Conservation (phyloP, 371 early-diverging fungal species). For the Mucor mucedo region DNA sequence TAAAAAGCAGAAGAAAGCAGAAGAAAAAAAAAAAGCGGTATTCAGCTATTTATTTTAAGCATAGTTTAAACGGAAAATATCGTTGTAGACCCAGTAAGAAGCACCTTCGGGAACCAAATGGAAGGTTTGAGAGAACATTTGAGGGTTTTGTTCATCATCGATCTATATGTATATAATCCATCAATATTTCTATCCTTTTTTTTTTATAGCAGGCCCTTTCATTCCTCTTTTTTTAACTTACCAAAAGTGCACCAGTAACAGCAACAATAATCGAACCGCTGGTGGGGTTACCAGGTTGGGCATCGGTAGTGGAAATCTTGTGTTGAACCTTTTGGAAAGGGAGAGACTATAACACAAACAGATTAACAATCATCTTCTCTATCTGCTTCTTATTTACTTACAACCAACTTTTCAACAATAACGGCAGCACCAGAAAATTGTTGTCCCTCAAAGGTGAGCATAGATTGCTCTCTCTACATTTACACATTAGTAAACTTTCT, state of each 20-base stretch:
- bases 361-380: background rate
- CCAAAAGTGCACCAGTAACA: conserved; percentile 89
- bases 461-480: conserved; percentile 73
- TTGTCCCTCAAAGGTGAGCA: conserved; percentile 87
- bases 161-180: conserved; percentile 46
- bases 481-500: background rate
- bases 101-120: conserved; percentile 68
- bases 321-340: conserved; percentile 81
- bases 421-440: conserved; percentile 58
- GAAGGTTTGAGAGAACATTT: conserved; percentile 86
- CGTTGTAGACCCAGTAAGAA: conserved; percentile 75
- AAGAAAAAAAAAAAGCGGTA: background rate
- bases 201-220: background rate
- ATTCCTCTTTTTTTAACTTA: conserved; percentile 35
- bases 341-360: conserved; percentile 57
- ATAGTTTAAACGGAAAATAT: conserved; percentile 82
- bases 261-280: conserved; percentile 66
- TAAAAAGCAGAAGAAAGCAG: conserved; percentile 6
- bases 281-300: conserved; percentile 72
- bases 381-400: conserved; percentile 51
- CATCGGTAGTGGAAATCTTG: conserved; percentile 73
- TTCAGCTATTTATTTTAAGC: conserved; percentile 28
- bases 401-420: conserved; percentile 82
- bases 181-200: background rate
- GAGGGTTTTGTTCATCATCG: conserved; percentile 79